Conservation (phyloP, 192 early-diverging fungal genomes). For the Coemansia sp. region DNA sequence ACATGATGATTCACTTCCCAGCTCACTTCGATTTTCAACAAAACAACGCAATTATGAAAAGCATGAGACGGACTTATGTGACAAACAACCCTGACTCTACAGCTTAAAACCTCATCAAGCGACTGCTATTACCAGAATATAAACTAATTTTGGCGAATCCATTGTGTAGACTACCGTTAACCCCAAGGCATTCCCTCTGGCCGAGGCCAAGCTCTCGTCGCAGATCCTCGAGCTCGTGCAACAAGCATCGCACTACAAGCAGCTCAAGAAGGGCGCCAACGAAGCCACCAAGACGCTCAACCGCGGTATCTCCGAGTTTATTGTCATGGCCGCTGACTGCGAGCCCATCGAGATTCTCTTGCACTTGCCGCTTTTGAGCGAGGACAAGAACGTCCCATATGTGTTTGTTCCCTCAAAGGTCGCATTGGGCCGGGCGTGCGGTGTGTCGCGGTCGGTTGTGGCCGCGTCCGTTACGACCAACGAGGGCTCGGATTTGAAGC, state of each 20-base stretch:
- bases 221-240: conserved; percentile 96
- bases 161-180: conserved; percentile 27
- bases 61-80: conserved; percentile 42
- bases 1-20: conserved; percentile 54
- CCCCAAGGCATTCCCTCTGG: conserved; percentile 82
- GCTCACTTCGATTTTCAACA: conserved; percentile 43
- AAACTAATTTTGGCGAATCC: background rate
- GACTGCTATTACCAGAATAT: background rate
- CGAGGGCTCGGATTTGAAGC: conserved; percentile 92
- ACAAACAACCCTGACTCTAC: conserved; percentile 1
- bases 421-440: conserved; percentile 95
- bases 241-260: conserved; percentile 99
- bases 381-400: conserved; percentile 99
- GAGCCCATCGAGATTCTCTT: conserved; percentile 97
- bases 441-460: conserved; percentile 93
- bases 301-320: conserved; percentile 98
- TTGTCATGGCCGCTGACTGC: conserved; percentile 97
- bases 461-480: conserved; percentile 94
- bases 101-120: background rate
- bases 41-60: conserved; percentile 21
- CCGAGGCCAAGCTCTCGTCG: conserved; percentile 85
- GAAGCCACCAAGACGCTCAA: conserved; percentile 99
- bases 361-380: conserved; percentile 95
- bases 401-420: conserved; percentile 98
- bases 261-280: conserved; percentile 99